These are phyloP conservation scores for Exutisphaerella laricina DNA, from an alignment of 2,329 filamentous ascomycete species.

Conservation along the genomic window DNA sequence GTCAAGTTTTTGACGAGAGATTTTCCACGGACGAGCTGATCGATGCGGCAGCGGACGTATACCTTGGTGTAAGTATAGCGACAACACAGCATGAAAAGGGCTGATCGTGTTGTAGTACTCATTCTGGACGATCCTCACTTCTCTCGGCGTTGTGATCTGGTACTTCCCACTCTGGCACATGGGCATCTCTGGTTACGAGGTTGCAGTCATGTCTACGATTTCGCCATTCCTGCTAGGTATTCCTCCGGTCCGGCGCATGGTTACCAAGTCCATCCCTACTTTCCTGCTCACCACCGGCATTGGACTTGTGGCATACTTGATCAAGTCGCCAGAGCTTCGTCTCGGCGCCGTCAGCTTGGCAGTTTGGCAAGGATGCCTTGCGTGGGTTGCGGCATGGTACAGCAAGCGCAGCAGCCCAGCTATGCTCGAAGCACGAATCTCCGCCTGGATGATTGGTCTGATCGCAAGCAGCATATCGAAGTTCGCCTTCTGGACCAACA, in stretches of 20 bases:
- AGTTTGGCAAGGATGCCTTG: constrained; percentile 71
- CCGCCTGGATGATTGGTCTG: constrained; percentile 75
- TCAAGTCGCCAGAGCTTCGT: constrained; percentile 65
- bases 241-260: constrained; percentile 59
- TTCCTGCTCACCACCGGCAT: constrained; percentile 74
- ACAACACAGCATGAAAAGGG: constrained; percentile 3
- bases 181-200: constrained; percentile 96
- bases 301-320: constrained; percentile 73
- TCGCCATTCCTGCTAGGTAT: constrained; percentile 75
- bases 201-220: constrained; percentile 75
- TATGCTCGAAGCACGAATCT: constrained; percentile 73
- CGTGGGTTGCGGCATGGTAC: constrained; percentile 77
- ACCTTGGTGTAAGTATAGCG: constrained; percentile 68
- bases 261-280: constrained; percentile 54
- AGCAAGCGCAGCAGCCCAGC: constrained; percentile 68
- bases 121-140: constrained; percentile 93
- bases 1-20: constrained; percentile 60
- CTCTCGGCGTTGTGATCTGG: constrained; percentile 84
- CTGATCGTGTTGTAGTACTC: constrained; percentile 58
- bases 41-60: constrained; percentile 81
- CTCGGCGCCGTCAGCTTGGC: constrained; percentile 77
- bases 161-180: constrained; percentile 99
- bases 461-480: constrained; percentile 83
- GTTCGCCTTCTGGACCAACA: constrained; percentile 90
- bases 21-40: constrained; percentile 71